Evolutionary conservation across 768 basidiomycete species (phyloP), one percentile per base, ranked within the genome.

Genomic region (Suillus paluster): DNA sequence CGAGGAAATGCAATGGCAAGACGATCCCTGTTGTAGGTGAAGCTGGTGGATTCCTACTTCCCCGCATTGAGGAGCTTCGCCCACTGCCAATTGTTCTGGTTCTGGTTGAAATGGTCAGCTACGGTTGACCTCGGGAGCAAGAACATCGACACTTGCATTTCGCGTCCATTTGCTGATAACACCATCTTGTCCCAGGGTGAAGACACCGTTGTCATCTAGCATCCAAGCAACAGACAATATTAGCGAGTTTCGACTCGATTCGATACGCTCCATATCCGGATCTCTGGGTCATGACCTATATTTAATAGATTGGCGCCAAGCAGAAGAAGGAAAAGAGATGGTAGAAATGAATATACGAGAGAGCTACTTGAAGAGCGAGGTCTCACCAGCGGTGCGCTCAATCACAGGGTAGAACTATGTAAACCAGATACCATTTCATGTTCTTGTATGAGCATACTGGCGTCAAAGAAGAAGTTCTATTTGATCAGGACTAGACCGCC

Each of bases 1-100:
- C 76, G 74, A 38, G 86, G 85, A 60, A 84, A 85, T 23, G 86
- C 84, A 21, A 90, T 82, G 0, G 88, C 88, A 63, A 90, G 84
- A 38, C 82, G 78, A 71, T 87, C 86, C 25, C 81, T 80, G 57
- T 70, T 65, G 69, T 84, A 86, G 1, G 86, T 86, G 65, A 90
- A 76, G 70, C 84, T 85, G 21, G 80, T 70, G 45, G 78, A 75
- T 39, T 79, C 82, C 12, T 81, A 80, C 67, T 71, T 73, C 15
- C 81, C 83, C 9, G 81, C 80, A 38, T 84, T 81, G 49, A 87
- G 70, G n/a, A 86, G 68, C 62, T 84, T 85, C 7, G 80, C 77
- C 80, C 82, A 86, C 52, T 81, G 75, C 84, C 87, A 89, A 60
- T 80, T 73, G 67, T 82, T 81, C 58, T 77, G 74, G 19, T 79